Evolutionary conservation across 192 early-diverging fungal species (phyloP).

Genomic region (Podila clonocystis): DNA sequence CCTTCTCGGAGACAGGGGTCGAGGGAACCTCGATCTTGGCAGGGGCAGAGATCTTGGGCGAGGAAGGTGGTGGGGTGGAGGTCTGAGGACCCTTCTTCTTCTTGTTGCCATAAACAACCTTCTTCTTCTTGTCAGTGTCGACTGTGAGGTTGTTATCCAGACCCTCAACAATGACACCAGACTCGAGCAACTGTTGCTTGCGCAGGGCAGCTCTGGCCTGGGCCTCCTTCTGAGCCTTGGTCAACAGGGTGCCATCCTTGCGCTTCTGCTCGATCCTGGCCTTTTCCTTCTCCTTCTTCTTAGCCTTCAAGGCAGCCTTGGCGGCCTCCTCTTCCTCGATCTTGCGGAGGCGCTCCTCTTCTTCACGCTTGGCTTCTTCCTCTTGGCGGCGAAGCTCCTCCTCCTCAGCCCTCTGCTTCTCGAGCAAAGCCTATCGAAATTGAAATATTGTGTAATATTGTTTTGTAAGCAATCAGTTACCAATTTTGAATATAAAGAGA

Average conservation of each 20-base stretch:
- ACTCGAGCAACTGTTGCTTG: conserved; percentile 80
- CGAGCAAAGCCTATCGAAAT: conserved; percentile 67
- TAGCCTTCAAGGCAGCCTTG: conserved; percentile 79
- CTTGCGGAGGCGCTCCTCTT: conserved; percentile 76
- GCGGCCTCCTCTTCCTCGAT: conserved; percentile 82
- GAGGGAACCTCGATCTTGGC: conserved; percentile 43
- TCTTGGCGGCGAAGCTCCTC: conserved; percentile 76
- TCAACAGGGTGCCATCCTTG: conserved; percentile 92
- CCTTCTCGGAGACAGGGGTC: conserved; percentile 57
- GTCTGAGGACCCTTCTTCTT: conserved; percentile 71
- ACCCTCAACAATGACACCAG: conserved; percentile 83
- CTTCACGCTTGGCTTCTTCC: conserved; percentile 75
- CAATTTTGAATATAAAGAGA: not conserved
- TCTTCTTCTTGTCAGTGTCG: conserved; percentile 68
- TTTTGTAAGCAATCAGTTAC: conserved; percentile 51
- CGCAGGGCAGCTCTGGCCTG: conserved; percentile 74
- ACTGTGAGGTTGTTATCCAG: conserved; percentile 56
- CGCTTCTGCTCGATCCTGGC: conserved; percentile 88
- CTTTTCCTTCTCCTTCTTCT: conserved; percentile 90
- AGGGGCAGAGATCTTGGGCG: conserved; percentile 44
- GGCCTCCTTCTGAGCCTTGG: conserved; percentile 92
- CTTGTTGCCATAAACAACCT: conserved; percentile 77
- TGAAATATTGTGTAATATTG: conserved; percentile 5
- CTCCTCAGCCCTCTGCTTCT: conserved; percentile 77
- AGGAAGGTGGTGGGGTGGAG: conserved; percentile 50